A percentile compares a stretch with the other conserved stretches of the same genome.
phyloP scores from a whole-genome alignment of 2,329 filamentous ascomycete species.

The Anisogramma anomala region DNA sequence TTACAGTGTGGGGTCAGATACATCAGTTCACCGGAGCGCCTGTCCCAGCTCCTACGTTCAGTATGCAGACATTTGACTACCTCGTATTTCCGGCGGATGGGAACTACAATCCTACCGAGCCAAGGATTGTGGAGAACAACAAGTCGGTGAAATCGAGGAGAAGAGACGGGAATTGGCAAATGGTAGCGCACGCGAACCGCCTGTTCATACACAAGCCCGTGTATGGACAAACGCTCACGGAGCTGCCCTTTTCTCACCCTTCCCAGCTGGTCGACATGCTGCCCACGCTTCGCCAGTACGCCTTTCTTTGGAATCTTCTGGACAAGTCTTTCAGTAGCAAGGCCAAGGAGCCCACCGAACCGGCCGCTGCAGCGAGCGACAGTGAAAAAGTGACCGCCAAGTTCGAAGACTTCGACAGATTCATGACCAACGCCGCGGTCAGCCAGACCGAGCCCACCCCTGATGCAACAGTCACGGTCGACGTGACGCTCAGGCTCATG shows the following conservation, averaged over 20 bases:
- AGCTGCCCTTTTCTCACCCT: conserved; percentile 67
- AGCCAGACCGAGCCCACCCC: conserved; percentile 8
- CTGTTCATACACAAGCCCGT: conserved; percentile 63
- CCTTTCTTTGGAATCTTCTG: conserved; percentile 55
- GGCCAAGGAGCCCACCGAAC: conserved; percentile 16
- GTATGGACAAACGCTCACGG: conserved; percentile 53
- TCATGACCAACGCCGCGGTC: conserved; percentile 5
- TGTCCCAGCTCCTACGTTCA: conserved; percentile 29
- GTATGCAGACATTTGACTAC: conserved; percentile 42
- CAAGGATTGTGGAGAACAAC: conserved; percentile 40
- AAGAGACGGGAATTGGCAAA: conserved; percentile 20
- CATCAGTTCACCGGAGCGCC: conserved; percentile 43
- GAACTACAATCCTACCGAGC: conserved; percentile 44
- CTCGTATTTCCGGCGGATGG: conserved; percentile 43
- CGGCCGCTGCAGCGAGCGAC: conserved; percentile 8
- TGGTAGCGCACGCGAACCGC: conserved; percentile 42
- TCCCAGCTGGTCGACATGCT: conserved; percentile 63
- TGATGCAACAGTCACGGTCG: conserved; percentile 26
- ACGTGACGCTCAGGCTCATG: conserved; percentile 39
- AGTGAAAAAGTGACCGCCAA: conserved; percentile 9
- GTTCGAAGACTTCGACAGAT: conserved; percentile 12
- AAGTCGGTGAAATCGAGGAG: conserved; percentile 34
- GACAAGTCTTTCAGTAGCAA: conserved; percentile 44
- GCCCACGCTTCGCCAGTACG: conserved; percentile 65
- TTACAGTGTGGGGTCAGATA: conserved; percentile 50